Percentiles rank a stretch among this genome's conserved stretches.
Conservation (phyloP, 345 rosid genomes). For the Dipteronia sinensis region DNA sequence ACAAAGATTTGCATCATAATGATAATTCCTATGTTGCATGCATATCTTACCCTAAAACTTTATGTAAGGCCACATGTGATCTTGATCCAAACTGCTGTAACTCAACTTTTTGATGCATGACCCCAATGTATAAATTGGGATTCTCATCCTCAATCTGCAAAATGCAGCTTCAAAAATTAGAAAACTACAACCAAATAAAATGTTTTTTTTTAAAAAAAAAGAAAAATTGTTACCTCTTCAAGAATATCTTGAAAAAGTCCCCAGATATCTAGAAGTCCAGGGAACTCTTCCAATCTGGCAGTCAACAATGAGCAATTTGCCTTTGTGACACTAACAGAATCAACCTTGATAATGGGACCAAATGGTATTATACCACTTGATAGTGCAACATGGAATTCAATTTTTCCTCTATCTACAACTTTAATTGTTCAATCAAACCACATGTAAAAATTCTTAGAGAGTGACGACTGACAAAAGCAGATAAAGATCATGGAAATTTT, state of each 20-base stretch:
- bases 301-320: constrained; percentile 31
- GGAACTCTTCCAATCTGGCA: constrained; percentile 28
- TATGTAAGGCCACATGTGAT: neutral
- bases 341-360: constrained; percentile 43
- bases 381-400: constrained; percentile 37
- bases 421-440: neutral
- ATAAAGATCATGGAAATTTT: neutral
- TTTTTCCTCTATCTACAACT: constrained; percentile 34
- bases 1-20: neutral
- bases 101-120: constrained; percentile 7
- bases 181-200: no score
- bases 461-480: neutral
- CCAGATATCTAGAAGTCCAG: constrained; percentile 22
- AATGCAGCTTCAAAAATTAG: neutral
- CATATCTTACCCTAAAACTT: constrained; percentile 31
- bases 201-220: no score
- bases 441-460: neutral
- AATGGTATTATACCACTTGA: constrained; percentile 44
- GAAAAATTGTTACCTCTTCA: neutral
- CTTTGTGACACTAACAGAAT: constrained; percentile 23
- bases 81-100: neutral
- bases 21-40: no score
- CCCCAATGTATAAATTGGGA: constrained; percentile 14
- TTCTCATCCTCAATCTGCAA: constrained; percentile 9
- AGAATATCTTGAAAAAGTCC: constrained; percentile 30